Evolutionary conservation across 148 eudicot species (phyloP).

Genomic region (Dianthus caryophyllus): DNA sequence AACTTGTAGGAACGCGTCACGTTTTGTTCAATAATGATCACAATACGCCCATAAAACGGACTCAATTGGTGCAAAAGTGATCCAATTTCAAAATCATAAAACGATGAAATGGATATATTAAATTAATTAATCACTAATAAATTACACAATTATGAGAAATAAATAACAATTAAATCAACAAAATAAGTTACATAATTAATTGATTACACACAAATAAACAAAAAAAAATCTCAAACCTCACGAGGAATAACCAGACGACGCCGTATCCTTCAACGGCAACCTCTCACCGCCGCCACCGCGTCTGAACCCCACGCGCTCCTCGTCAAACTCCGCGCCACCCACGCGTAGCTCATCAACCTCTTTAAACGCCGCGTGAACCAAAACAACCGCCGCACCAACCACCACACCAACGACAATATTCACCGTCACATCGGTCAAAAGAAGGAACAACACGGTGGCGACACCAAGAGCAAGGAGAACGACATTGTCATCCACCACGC

Average conservation of each 20-base stretch:
- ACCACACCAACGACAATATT: constrained; percentile 35
- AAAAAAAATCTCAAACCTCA: not conserved
- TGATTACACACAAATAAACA: not conserved
- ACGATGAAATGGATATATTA: too few species aligned
- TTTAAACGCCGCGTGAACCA: constrained; percentile 37
- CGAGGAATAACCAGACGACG: constrained; percentile 38
- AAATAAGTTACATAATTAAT: not conserved
- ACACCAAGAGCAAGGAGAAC: constrained; percentile 31
- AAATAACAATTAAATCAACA: not conserved
- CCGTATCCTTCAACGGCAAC: constrained; percentile 40
- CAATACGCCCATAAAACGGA: too few species aligned
- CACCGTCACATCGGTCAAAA: constrained; percentile 37
- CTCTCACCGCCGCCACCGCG: constrained; percentile 23
- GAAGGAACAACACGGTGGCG: constrained; percentile 35
- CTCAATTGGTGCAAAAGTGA: too few species aligned
- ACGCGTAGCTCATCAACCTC: constrained; percentile 37
- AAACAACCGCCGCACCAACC: constrained; percentile 27
- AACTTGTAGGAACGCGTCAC: too few species aligned
- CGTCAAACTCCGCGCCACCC: constrained; percentile 11
- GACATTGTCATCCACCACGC: constrained; percentile 32
- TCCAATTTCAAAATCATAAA: too few species aligned
- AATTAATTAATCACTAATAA: not conserved
- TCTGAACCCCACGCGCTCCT: constrained; percentile 4
- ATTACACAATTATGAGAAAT: not conserved
- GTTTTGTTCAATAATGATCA: too few species aligned